A percentile compares a stretch with the other conserved stretches of the same genome.
phyloP scores from a whole-genome alignment of 129 eudicot species.

The Helianthus annuus region HanXRQr2.0-SUNRISE NC_035442.2:172728093-172728592 shows the following conservation, averaged over 20 bases:
- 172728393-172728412: not conserved
- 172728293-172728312: not conserved
- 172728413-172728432: too few species aligned
- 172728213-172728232: conserved; percentile 87
- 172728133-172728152: conserved; percentile 45
- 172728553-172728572: too few species aligned
- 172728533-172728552: too few species aligned
- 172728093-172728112: conserved; percentile 47
- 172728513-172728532: too few species aligned
- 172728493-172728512: too few species aligned
- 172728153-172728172: conserved; percentile 81
- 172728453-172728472: too few species aligned
- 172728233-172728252: conserved; percentile 98
- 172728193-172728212: conserved; percentile 87
- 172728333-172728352: not conserved
- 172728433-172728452: too few species aligned
- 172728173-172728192: conserved; percentile 94
- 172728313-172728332: too few species aligned
- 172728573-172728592: too few species aligned
- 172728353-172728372: not conserved
- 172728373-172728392: not conserved
- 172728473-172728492: too few species aligned
- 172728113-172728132: conserved; percentile 40
- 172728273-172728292: not conserved
- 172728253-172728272: conserved; percentile 68